Conservation (phyloP, 2,329 filamentous ascomycete genomes). For the Ascocoryne sarcoides region DNA sequence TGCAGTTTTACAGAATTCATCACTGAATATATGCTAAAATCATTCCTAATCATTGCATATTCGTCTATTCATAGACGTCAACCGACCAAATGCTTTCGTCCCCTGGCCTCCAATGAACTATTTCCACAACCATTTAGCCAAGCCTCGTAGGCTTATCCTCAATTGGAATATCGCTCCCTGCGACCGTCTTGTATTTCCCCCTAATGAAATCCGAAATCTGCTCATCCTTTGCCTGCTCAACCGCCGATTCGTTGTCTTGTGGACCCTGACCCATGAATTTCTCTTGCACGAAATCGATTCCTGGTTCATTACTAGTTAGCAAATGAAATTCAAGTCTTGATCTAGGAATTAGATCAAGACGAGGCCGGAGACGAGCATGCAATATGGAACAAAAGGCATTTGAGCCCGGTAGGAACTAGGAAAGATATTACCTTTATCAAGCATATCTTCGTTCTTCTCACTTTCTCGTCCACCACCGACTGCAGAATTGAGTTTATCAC, state of each 20-base stretch:
- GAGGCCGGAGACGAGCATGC: not conserved
- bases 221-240: conserved; percentile 79
- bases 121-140: too few species aligned
- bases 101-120: too few species aligned
- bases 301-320: too few species aligned
- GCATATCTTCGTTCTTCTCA: conserved; percentile 74
- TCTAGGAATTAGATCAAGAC: not conserved
- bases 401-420: too few species aligned
- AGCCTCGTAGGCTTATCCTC: conserved; percentile 53
- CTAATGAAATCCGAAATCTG: conserved; percentile 67
- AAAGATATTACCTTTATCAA: conserved; percentile 60
- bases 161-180: conserved; percentile 61
- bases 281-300: conserved; percentile 70
- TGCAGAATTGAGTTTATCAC: conserved; percentile 61
- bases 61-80: too few species aligned
- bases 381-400: not conserved
- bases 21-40: too few species aligned
- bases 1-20: too few species aligned
- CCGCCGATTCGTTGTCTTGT: conserved; percentile 63
- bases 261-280: conserved; percentile 60
- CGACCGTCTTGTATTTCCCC: conserved; percentile 57
- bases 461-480: conserved; percentile 65
- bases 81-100: too few species aligned
- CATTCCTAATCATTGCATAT: too few species aligned
- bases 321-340: too few species aligned